A percentile compares a stretch with the other conserved stretches of the same genome.
These are phyloP conservation scores for Schizochytrium sp. DNA, from an alignment of 108 stramenopile species.

Conservation along the genomic window DNA sequence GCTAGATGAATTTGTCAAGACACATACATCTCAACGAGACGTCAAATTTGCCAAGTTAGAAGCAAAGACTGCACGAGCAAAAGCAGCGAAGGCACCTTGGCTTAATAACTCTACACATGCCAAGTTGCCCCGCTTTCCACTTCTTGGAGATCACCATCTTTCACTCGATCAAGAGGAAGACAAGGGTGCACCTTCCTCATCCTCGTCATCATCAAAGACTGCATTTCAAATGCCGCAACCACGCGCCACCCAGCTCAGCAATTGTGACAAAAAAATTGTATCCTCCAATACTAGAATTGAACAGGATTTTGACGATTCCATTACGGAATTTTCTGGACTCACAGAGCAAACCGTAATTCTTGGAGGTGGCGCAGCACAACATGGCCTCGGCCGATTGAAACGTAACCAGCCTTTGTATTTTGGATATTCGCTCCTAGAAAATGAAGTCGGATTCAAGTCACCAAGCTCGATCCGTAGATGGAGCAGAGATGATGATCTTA, in stretches of 20 bases:
- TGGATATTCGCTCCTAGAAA: no score
- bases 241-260: no score
- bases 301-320: neutral
- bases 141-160: neutral
- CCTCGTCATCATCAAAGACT: no score
- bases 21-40: neutral
- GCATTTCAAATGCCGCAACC: no score
- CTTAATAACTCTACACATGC: neutral
- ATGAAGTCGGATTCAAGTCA: no score
- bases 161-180: no score
- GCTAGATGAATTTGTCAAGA: neutral
- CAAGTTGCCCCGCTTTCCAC: neutral
- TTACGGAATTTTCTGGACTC: neutral
- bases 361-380: neutral
- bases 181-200: no score
- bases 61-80: no score
- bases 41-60: neutral
- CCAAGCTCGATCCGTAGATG: no score
- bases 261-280: neutral
- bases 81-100: neutral
- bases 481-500: no score
- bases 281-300: conserved; percentile 26
- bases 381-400: no score
- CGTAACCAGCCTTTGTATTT: no score
- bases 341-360: neutral